Evolutionary conservation across 2,329 filamentous ascomycete species (phyloP), one percentile per base, ranked within the genome.

Genomic region (Ophiocordyceps camponoti-rufipedis): DNA sequence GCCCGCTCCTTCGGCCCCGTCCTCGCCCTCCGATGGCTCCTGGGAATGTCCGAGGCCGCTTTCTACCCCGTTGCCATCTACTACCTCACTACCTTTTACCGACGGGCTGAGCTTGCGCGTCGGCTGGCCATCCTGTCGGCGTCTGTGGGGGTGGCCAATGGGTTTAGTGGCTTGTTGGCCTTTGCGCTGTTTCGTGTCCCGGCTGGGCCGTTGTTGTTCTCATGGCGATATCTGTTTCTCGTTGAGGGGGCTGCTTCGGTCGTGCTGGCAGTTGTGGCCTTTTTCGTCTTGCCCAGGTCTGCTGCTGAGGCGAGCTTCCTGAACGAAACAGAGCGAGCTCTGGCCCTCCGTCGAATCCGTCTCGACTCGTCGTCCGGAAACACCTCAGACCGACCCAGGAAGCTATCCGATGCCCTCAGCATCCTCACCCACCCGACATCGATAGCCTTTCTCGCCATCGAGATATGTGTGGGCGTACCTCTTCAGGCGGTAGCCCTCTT

Each of bases 321-420:
- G 18, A 76, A 60, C 47, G 66, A 72, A 2, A 74, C 78, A 2
- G 80, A 88, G 57, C 80, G 77, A 54, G 65, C 68, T 9, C 69
- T 87, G 0, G 83, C 82, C 4, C 80, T 76, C 54, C 74, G 78
- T 54, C 78, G 83, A n/a, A 82, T 87, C 50, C 79, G 82, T 50
- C 71, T 85, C 44, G 84, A 89, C 57, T 81, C 75, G 7, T 85
- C 80, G 2, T 75, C 80, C 0, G 64, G 67, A 14, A 72, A 76
- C 28, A 64, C 68, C 35, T 71, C 14, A 18, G 14, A 16, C 9
- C 5, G 8, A 2, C 14, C 35, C 14, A 16, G 8, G 35, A 53
- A 56, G 67, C 57, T 75, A 23, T 59, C 55, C 16, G 71, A 76
- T 3, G 62, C 71, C 0, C 58, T 75, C 16, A 61, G 64, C 44